Evolutionary conservation across 2,329 filamentous ascomycete genomes (phyloP).

Genomic region (Cladorrhinum sp.): DNA sequence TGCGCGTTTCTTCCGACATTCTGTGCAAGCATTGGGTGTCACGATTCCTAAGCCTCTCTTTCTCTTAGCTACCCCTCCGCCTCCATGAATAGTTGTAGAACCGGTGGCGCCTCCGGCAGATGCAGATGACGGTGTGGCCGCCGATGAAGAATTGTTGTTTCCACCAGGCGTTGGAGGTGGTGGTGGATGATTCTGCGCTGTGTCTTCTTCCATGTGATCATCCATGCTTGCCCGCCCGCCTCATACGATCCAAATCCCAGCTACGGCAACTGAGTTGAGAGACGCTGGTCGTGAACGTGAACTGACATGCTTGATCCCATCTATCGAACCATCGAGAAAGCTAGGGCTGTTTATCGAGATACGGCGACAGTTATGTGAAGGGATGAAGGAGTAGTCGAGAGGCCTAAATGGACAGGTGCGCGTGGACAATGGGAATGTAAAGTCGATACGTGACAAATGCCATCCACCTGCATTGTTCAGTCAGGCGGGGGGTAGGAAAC

Average conservation of each 20-base stretch:
- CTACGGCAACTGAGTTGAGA: not conserved
- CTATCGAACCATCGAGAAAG: not conserved
- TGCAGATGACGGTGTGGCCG: conserved; percentile 23
- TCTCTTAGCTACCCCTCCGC: conserved; percentile 43
- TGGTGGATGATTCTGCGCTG: conserved; percentile 7
- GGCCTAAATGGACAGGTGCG: not conserved
- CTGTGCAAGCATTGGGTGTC: conserved; percentile 59
- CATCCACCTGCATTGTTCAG: not conserved
- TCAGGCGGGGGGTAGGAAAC: not conserved
- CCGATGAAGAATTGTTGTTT: conserved; percentile 28
- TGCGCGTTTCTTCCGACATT: conserved; percentile 60
- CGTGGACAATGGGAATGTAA: not conserved
- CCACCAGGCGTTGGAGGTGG: conserved; percentile 13
- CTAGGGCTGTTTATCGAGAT: not conserved
- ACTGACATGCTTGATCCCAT: conserved; percentile 16
- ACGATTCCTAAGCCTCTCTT: conserved; percentile 54
- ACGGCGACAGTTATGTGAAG: too few relatives aligned
- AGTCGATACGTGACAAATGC: not conserved
- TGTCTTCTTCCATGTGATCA: conserved; percentile 24
- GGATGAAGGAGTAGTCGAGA: not conserved
- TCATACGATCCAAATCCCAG: not conserved
- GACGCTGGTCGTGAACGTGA: conserved; percentile 5
- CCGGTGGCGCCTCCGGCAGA: conserved; percentile 14
- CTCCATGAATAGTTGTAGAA: conserved; percentile 6
- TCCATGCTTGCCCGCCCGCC: conserved; percentile 14